phyloP scores from a whole-genome alignment of 75 land plant genomes.

The Azolla pinnata region DNA sequence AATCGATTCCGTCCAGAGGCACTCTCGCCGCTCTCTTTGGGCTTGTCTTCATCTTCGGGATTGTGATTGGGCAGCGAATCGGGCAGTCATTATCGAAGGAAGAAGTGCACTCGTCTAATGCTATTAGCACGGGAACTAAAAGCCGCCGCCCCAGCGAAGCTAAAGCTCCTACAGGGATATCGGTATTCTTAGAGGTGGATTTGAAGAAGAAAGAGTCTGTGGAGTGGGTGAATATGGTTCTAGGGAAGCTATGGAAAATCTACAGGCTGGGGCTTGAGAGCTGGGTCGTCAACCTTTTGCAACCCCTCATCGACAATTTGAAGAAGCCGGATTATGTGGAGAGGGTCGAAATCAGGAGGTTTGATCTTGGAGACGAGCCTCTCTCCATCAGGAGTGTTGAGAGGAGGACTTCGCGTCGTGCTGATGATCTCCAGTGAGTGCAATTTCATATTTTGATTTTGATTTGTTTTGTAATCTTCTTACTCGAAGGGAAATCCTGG shows the following conservation, averaged over 20 bases:
- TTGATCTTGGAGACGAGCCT: constrained; percentile 90
- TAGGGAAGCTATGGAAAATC: constrained; percentile 94
- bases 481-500: too few relatives aligned
- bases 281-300: constrained; percentile 77
- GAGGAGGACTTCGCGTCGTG: constrained; percentile 85
- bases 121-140: too few relatives aligned
- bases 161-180: constrained; percentile 61
- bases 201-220: constrained; percentile 91
- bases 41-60: too few relatives aligned
- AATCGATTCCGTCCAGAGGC: too few relatives aligned
- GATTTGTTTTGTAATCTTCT: not conserved
- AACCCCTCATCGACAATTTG: constrained; percentile 85
- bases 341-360: constrained; percentile 82
- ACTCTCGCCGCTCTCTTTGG: too few relatives aligned
- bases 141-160: constrained; percentile 45
- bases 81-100: too few relatives aligned
- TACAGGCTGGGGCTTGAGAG: constrained; percentile 76
- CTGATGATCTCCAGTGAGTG: constrained; percentile 90
- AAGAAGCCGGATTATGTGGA: constrained; percentile 84
- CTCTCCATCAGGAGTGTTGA: constrained; percentile 87
- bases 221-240: constrained; percentile 99
- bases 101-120: too few relatives aligned
- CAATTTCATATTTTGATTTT: constrained; percentile 3
- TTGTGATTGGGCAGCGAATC: too few relatives aligned
- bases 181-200: constrained; percentile 65